phyloP scores from a whole-genome alignment of 192 early-diverging fungal genomes.

The Thamnidium elegans region DNA sequence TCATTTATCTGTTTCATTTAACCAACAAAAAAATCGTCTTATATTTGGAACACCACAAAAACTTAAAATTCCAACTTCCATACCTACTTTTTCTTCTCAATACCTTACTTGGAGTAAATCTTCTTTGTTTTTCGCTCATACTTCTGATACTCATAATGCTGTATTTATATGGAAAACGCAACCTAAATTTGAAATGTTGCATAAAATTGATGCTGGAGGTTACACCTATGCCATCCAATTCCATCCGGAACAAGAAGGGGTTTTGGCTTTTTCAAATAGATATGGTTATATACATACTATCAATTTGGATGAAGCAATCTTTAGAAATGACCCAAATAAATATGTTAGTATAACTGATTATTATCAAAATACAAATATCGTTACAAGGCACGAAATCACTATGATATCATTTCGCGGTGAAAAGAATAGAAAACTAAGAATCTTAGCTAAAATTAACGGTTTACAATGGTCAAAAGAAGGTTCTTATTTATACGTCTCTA shows the following conservation, averaged over 20 bases:
- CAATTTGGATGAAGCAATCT: constrained; percentile 28
- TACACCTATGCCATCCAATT: constrained; percentile 42
- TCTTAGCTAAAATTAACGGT: constrained; percentile 47
- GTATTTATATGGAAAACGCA: constrained; percentile 46
- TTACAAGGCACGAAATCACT: constrained; percentile 46
- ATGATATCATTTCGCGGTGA: constrained; percentile 51
- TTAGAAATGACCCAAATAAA: constrained; percentile 18
- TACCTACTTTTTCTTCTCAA: constrained; percentile 39
- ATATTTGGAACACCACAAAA: constrained; percentile 4
- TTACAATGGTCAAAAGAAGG: constrained; percentile 47
- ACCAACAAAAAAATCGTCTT: background rate
- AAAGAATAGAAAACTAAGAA: constrained; percentile 36
- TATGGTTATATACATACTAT: constrained; percentile 56
- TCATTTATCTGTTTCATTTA: background rate
- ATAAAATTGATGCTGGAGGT: constrained; percentile 42
- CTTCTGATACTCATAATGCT: constrained; percentile 39
- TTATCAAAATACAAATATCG: background rate
- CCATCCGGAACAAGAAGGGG: constrained; percentile 41
- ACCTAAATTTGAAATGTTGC: constrained; percentile 34
- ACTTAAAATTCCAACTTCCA: background rate
- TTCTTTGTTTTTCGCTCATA: constrained; percentile 48
- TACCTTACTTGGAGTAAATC: constrained; percentile 45
- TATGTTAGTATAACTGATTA: background rate
- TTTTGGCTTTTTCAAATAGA: constrained; percentile 48
- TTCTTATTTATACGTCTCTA: constrained; percentile 43